Base-by-base conservation (phyloP, 139 green algal genomes). In the Tetradesmus obliquus region DNA sequence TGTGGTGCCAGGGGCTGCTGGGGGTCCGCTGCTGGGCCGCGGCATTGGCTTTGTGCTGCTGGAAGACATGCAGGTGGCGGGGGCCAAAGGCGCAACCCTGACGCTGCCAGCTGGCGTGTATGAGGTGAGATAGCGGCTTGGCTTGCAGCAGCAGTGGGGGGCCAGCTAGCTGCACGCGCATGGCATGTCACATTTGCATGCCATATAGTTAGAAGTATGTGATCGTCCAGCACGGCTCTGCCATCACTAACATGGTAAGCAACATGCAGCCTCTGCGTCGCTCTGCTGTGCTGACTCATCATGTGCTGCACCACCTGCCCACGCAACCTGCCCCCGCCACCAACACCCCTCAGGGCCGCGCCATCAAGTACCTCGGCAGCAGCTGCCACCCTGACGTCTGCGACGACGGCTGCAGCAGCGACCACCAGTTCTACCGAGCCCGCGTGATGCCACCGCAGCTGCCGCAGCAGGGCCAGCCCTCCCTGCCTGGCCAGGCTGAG, bases 11-110 rank as follows among this genome's bases (percentile, higher is more conserved):
- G 69, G 85, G 22, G 90, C 19, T 62, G 60, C 20, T 15, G 81
- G 32, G 19, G 51, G 8, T 2, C 10, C 82, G 45, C 79, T 95
- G 82, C 51, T 93, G 87, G 94, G 94, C 1, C 83, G 92, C 19
- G 82, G 85, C 69, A 82, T 96, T 19, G 90, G 86, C 1, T 95
- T 95, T 90, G 91, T 92, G 22, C 72, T 95, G 72, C 80, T 93
- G 76, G 93, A 94, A n/a, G 91, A 94, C 6, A 94, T 95, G 90
- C 71, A 90, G 62, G 89, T 93, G 69, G 55, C 53, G 19, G 93
- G 93, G 12, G n/a, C 79, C 2, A 57, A 66, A 15, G 66, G 86
- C 80, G 88, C 86, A 20, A 55, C 54, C 1, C 86, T 93, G 7
- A 84, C 57, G 0, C 79, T 95, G 71, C 79, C 71, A 12, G 89